Evolutionary conservation across 371 early-diverging fungal genomes (phyloP).

Genomic region (Mortierella sp.): DNA sequence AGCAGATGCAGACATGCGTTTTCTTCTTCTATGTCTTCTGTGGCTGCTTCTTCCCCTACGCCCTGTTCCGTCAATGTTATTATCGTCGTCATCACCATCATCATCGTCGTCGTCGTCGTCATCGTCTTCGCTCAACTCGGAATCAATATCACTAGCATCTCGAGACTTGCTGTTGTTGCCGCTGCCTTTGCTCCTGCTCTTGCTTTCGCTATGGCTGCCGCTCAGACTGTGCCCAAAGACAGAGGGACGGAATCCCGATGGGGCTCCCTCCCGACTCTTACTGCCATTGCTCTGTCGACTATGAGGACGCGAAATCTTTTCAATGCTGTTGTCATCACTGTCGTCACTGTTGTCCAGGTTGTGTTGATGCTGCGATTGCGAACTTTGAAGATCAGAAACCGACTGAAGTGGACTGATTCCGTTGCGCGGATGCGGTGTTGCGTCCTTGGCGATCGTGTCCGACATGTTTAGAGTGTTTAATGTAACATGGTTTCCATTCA

Average conservation of each 20-base stretch:
- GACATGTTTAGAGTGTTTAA: neutral
- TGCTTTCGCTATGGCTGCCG: neutral
- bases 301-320: slow-evolving; percentile 15
- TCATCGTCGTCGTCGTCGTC: neutral
- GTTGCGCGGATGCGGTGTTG: slow-evolving; percentile 3
- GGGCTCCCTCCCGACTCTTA: neutral
- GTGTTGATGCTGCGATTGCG: neutral
- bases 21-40: slow-evolving; percentile 1
- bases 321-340: slow-evolving; percentile 5
- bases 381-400: neutral
- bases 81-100: slow-evolving; percentile 7
- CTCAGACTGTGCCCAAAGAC: slow-evolving; percentile 15
- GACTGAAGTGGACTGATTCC: neutral
- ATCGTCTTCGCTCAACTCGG: neutral
- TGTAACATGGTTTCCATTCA: neutral
- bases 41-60: neutral
- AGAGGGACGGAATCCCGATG: neutral
- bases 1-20: slow-evolving; percentile 39
- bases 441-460: slow-evolving; percentile 7
- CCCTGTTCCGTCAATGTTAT: neutral
- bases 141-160: neutral
- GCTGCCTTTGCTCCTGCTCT: neutral
- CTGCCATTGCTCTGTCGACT: slow-evolving; percentile 8
- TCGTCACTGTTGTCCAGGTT: neutral
- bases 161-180: slow-evolving; percentile 3